These are phyloP conservation scores for Crithidia bombi DNA, from an alignment of 208 protist species.

Conservation along the genomic window DNA sequence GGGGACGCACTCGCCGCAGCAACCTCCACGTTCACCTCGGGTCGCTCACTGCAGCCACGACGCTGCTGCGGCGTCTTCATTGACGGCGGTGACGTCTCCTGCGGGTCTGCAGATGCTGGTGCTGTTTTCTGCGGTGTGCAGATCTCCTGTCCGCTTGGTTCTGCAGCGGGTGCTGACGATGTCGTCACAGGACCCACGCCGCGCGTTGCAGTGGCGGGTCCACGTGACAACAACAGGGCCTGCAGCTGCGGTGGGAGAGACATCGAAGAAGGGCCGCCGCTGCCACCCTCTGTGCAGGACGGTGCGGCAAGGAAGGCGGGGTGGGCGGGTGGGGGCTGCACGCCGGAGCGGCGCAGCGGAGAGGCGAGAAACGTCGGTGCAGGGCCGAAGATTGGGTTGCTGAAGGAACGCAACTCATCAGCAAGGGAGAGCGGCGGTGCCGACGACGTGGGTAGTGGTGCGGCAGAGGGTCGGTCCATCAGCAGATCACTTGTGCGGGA, in stretches of 20 bases:
- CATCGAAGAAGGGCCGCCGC: background rate
- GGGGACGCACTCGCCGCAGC: background rate
- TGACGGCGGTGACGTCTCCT: background rate
- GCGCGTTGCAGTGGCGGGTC: background rate
- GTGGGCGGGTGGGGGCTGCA: background rate
- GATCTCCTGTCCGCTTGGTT: background rate
- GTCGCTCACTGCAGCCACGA: conserved; percentile 31
- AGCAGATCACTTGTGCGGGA: background rate
- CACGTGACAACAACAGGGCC: conserved; percentile 23
- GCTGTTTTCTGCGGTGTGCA: background rate
- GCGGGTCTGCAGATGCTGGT: background rate
- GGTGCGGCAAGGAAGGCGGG: conserved; percentile 24
- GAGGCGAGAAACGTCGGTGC: conserved; percentile 13
- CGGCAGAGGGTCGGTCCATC: background rate
- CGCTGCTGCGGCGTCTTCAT: conserved; percentile 2
- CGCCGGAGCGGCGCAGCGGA: background rate
- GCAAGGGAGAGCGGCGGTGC: conserved; percentile 16
- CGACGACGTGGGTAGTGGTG: background rate
- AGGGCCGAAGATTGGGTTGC: conserved; percentile 10
- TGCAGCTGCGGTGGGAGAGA: conserved; percentile 26
- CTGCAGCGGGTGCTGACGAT: background rate
- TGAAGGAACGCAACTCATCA: conserved; percentile 30
- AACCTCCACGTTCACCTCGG: conserved; percentile 26
- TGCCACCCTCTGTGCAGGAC: background rate
- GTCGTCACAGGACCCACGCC: background rate